Evolutionary conservation across 139 green algal genomes (phyloP), one percentile per base, ranked within the genome.

Genomic region (Coccomyxa sp.): DNA sequence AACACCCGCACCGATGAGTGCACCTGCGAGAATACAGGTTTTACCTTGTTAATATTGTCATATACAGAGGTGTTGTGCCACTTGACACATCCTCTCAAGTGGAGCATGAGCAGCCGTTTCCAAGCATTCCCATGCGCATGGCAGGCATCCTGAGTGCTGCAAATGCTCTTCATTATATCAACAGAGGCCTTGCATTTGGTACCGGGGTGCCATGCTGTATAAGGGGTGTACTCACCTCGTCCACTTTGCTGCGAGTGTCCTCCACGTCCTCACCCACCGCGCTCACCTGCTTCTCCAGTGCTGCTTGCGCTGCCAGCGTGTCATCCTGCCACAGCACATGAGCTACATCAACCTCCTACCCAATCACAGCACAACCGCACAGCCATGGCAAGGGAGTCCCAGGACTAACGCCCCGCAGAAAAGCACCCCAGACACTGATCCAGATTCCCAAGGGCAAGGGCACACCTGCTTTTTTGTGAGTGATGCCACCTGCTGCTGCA

Each of bases 201-300:
- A 71, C 21, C 1, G 18, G 63, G 1, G 18, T 14, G 78, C 15
- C 18, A 82, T 18, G 58, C 0, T 59, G 71, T 21, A n/a, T n/a
- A n/a, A 67, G 51, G 10, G 12, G 30, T 51, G 28, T 0, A 0
- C 51, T 83, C 75, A 88, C 84, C 81, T 87, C 81, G 25, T 75
- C 31, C 58, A 91, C 84, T 67, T 86, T 74, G 17, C 68, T 82
- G 27, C 84, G 63, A 13, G 68, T 87, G 80, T 75, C 66, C 75
- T 90, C 84, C 81, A 90, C 86, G 31, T 90, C 84, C 4, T 76
- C 45, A 10, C 87, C 83, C 76, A 91, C 86, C 27, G 80, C 76
- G 14, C 21, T 78, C 82, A 91, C 57, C 67, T 84, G 58, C 30
- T 82, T 63, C 57, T 85, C 68, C 86, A 91, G 85, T 77, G 59